phyloP scores from a whole-genome alignment of 768 basidiomycete species.

The Lactifluus pinguis region DNA sequence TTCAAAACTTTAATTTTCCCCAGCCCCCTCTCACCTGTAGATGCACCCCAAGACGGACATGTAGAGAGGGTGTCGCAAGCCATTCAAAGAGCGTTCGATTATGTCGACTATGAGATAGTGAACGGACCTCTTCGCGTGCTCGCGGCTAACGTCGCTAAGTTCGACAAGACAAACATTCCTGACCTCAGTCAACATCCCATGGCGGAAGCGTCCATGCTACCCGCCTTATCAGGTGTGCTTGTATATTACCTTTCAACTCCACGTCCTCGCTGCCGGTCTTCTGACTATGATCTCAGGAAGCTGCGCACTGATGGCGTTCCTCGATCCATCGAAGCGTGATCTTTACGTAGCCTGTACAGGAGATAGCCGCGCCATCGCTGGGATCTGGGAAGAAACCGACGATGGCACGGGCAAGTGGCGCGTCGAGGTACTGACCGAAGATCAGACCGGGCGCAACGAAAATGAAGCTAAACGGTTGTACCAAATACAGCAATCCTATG shows the following conservation, averaged over 20 bases:
- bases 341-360: conserved; percentile 89
- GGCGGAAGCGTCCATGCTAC: conserved; percentile 62
- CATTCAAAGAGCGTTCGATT: conserved; percentile 67
- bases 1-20: conserved; percentile 32
- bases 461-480: conserved; percentile 73
- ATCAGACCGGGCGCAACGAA: conserved; percentile 90
- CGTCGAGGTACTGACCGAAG: conserved; percentile 89
- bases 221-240: conserved; percentile 64
- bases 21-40: conserved; percentile 15
- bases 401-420: conserved; percentile 74
- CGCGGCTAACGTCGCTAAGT: conserved; percentile 43
- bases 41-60: conserved; percentile 34
- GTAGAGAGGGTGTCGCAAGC: conserved; percentile 51
- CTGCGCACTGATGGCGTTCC: conserved; percentile 80
- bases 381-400: conserved; percentile 67
- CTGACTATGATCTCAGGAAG: conserved; percentile 45
- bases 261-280: neutral
- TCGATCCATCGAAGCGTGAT: conserved; percentile 76
- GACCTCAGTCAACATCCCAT: conserved; percentile 66
- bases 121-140: conserved; percentile 70
- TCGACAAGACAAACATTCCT: conserved; percentile 43
- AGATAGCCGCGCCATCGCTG: conserved; percentile 93
- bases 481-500: neutral
- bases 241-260: neutral
- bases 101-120: conserved; percentile 79